These are phyloP conservation scores for Trichoderma cornu-damae DNA, from an alignment of 2,329 filamentous ascomycete genomes.

Conservation along the genomic window DNA sequence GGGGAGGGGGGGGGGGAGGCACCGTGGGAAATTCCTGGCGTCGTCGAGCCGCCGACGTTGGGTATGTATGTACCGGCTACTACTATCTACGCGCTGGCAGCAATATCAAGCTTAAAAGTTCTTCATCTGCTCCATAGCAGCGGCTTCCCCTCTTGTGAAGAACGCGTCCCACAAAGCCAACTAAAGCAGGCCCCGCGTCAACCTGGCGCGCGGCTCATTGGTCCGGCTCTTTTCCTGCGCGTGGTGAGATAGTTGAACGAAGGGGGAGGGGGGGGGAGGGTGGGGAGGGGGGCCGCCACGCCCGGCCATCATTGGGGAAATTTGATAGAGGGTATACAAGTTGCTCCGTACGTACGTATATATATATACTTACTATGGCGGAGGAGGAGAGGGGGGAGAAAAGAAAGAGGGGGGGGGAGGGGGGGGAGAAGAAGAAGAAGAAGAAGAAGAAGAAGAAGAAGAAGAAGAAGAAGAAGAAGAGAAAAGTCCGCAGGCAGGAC, in stretches of 20 bases:
- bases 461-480: too few species aligned
- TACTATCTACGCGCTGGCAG: neutral
- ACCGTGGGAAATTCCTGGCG: neutral
- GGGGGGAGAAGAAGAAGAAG: too few species aligned
- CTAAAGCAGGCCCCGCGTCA: neutral
- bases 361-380: too few species aligned
- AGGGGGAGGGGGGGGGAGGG: conserved; percentile 16
- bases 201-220: conserved; percentile 7
- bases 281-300: conserved; percentile 12
- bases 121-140: neutral
- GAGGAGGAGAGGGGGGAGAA: neutral
- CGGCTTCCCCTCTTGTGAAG: conserved; percentile 1
- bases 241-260: conserved; percentile 7
- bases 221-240: conserved; percentile 7
- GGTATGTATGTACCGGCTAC: too few species aligned
- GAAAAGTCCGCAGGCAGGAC: conserved; percentile 9
- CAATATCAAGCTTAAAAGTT: conserved; percentile 1
- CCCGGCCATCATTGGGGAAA: neutral
- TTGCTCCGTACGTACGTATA: too few species aligned
- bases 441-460: too few species aligned
- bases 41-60: neutral
- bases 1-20: too few species aligned
- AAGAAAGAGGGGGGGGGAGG: neutral
- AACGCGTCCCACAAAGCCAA: conserved; percentile 4
- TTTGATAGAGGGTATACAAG: neutral